Evolutionary conservation across 202 grass and related monocot genomes (phyloP), one percentile per base, ranked within the genome.

Genomic region (Panicum hallii): DNA sequence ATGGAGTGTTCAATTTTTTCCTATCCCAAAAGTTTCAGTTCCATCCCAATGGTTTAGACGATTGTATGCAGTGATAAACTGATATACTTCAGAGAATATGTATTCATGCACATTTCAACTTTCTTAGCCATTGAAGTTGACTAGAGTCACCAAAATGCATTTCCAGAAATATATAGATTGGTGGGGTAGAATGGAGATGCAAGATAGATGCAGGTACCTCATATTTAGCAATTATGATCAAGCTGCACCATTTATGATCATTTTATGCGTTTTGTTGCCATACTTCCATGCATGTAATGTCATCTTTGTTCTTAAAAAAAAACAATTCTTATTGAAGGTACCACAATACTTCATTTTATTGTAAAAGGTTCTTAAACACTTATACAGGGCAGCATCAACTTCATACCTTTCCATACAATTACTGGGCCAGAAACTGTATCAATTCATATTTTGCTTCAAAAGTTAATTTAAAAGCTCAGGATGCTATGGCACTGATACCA

Each of bases 391-490:
- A 54, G 72, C 32, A 53, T 2, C 55, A 22, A 7, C 0, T 57
- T 47, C 43, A 47, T 20, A 70, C n/a, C 46, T 72, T 32, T 45
- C 23, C 69, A 6, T 74, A 40, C 49, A 55, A 40, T 63, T 49
- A 79, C 20, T 11, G 6, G 61, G 11, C 32, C 1, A 19, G 28
- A 41, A 41, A 16, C n/a, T 62, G 41, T 43, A 23, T 23, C 73
- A 58, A 43, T 78, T 9, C 36, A 57, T 70, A 81, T 81, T 57
- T 55, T 68, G 2, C 43, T 28, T 57, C 2, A 12, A 44, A 70
- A 15, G 15, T 45, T 70, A 70, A 4, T 69, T 56, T 55, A 42
- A 10, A 57, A 70, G 16, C 4, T 45, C 58, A 5, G 13, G 34
- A 20, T 81, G 13, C n/a, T 44, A 58, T 57, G 63, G 7, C 63